Conservation (phyloP, 768 basidiomycete genomes). For the Megacollybia marginata region DNA sequence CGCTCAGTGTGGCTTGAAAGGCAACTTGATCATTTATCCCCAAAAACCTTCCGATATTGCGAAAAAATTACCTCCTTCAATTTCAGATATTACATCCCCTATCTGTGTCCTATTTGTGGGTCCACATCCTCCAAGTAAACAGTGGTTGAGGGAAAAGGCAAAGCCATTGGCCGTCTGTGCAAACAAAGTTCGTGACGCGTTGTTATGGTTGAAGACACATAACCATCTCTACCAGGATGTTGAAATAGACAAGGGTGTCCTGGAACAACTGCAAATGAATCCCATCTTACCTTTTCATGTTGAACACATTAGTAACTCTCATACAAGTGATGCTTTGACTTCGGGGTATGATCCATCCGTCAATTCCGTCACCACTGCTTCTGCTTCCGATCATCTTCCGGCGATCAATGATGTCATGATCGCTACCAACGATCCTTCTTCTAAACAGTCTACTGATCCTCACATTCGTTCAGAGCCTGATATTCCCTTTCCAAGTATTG, state of each 20-base stretch:
- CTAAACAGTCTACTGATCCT: too few species aligned
- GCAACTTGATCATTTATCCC: slow-evolving; percentile 34
- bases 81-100: slow-evolving; percentile 25
- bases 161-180: slow-evolving; percentile 24
- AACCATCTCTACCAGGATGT: slow-evolving; percentile 28
- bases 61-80: slow-evolving; percentile 23
- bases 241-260: slow-evolving; percentile 11
- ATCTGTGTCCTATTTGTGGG: slow-evolving; percentile 37
- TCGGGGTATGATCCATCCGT: slow-evolving; percentile 10
- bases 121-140: slow-evolving; percentile 11
- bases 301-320: slow-evolving; percentile 13
- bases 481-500: slow-evolving; percentile 15
- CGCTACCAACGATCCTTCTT: too few species aligned
- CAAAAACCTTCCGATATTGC: slow-evolving; percentile 22
- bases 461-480: background rate
- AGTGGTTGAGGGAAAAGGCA: slow-evolving; percentile 27
- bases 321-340: slow-evolving; percentile 7
- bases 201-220: slow-evolving; percentile 28
- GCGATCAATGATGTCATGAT: background rate
- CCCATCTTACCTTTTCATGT: slow-evolving; percentile 20
- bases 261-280: slow-evolving; percentile 12
- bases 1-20: slow-evolving; percentile 25
- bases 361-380: background rate
- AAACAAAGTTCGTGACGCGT: slow-evolving; percentile 22
- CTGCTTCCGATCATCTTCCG: background rate